Conservation (phyloP, 2,329 filamentous ascomycete species). For the Chrysosporium queenslandicum region DNA sequence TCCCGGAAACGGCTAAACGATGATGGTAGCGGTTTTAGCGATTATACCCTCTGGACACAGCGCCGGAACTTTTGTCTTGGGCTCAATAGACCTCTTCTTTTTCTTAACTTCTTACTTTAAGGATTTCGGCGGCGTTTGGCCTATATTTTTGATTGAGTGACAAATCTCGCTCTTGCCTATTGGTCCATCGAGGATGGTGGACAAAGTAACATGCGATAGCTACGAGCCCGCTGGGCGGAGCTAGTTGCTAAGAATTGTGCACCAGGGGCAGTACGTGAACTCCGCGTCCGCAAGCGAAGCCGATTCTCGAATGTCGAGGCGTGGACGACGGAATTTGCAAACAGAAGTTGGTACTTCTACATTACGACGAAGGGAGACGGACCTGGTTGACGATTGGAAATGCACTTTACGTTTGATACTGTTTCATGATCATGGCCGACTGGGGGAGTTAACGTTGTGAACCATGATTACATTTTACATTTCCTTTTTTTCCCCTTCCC, state of each 20-base stretch:
- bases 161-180: background rate
- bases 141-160: background rate
- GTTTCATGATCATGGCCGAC: background rate
- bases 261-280: no score
- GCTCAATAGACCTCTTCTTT: background rate
- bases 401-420: no score
- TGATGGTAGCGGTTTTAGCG: background rate
- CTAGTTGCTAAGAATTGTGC: background rate
- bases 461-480: slow-evolving; percentile 9
- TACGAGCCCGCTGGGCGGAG: slow-evolving; percentile 1
- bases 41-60: background rate
- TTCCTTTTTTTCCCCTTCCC: background rate
- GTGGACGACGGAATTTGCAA: no score
- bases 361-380: background rate
- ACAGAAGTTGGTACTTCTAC: no score
- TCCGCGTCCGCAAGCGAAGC: no score
- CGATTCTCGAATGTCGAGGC: no score
- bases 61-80: background rate
- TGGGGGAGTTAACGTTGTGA: background rate
- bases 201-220: background rate
- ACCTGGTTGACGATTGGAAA: background rate
- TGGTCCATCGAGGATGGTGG: background rate
- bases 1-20: background rate
- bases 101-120: background rate
- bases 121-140: background rate